These are phyloP conservation scores for Aspergillus flavus DNA, from an alignment of 2,329 filamentous ascomycete species.

Conservation along the genomic window DNA sequence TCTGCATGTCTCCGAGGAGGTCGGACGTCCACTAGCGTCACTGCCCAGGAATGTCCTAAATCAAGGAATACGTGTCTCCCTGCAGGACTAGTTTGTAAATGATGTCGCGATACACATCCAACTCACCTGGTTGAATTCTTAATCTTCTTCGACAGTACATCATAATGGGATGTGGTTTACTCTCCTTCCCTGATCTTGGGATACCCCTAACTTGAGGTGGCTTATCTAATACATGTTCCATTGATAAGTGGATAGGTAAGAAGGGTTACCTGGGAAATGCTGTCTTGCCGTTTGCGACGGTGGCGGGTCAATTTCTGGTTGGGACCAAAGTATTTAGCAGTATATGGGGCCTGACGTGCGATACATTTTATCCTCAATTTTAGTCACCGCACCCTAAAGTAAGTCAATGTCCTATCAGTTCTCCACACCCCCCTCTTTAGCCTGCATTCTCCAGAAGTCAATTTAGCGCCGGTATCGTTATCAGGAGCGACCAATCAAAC, in stretches of 20 bases:
- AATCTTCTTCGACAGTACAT: not conserved
- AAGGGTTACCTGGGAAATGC: not conserved
- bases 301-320: not conserved
- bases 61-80: constrained; percentile 8
- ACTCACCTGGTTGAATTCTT: constrained; percentile 3
- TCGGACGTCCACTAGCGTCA: not conserved
- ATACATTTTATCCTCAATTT: not conserved
- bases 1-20: constrained; percentile 4
- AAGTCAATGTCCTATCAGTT: constrained; percentile 2
- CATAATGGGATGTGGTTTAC: not conserved
- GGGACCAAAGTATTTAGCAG: not conserved
- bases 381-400: not conserved
- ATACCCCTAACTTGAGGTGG: not conserved
- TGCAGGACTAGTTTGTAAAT: constrained; percentile 1
- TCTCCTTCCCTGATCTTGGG: not conserved
- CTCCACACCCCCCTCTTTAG: constrained; percentile 4
- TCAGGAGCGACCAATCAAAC: not conserved
- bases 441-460: constrained; percentile 1
- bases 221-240: not conserved
- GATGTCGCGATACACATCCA: not conserved
- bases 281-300: not conserved
- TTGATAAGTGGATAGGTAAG: not conserved
- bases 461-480: constrained; percentile 1
- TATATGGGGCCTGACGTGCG: not conserved
- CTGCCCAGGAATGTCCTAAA: constrained; percentile 6